Percentiles rank a stretch among this genome's conserved stretches.
Evolutionary conservation across 352 stramenopile genomes (phyloP).

Genomic region (Phytophthora gonapodyides): DNA sequence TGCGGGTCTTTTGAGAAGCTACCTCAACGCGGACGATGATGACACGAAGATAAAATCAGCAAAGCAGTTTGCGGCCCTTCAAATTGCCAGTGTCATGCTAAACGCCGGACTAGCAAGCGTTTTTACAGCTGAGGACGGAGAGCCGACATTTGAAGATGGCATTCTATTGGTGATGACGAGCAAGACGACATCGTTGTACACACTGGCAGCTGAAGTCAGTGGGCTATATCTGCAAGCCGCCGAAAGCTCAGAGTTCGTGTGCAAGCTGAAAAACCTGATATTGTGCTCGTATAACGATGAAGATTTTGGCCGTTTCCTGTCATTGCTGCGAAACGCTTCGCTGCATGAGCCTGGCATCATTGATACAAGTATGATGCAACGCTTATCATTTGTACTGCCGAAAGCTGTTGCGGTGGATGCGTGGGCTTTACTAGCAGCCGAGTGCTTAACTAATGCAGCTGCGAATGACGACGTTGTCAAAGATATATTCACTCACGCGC

Average conservation of each 20-base stretch:
- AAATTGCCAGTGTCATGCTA: slow-evolving; percentile 71
- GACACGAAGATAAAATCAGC: slow-evolving; percentile 45
- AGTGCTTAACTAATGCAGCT: slow-evolving; percentile 50
- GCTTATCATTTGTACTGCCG: slow-evolving; percentile 67
- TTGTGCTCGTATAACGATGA: slow-evolving; percentile 60
- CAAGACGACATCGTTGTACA: slow-evolving; percentile 53
- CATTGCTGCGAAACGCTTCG: slow-evolving; percentile 63
- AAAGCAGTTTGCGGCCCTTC: slow-evolving; percentile 56
- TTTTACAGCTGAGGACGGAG: slow-evolving; percentile 28
- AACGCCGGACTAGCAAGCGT: slow-evolving; percentile 33
- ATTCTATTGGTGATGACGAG: slow-evolving; percentile 58
- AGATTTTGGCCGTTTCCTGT: slow-evolving; percentile 70
- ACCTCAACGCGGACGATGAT: slow-evolving; percentile 45
- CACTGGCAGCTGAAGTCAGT: slow-evolving; percentile 67
- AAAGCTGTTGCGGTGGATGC: slow-evolving; percentile 59
- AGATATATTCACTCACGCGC: slow-evolving; percentile 56
- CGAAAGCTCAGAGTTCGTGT: slow-evolving; percentile 33
- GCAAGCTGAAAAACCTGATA: slow-evolving; percentile 48
- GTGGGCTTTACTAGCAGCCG: slow-evolving; percentile 58
- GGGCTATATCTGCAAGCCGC: slow-evolving; percentile 45
- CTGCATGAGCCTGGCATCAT: slow-evolving; percentile 60
- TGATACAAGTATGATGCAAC: slow-evolving; percentile 73
- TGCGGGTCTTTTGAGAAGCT: slow-evolving; percentile 38
- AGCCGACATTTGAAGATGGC: slow-evolving; percentile 48
- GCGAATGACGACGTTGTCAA: slow-evolving; percentile 41